phyloP scores from a whole-genome alignment of 345 rosid genomes.

The Murraya paniculata region DNA sequence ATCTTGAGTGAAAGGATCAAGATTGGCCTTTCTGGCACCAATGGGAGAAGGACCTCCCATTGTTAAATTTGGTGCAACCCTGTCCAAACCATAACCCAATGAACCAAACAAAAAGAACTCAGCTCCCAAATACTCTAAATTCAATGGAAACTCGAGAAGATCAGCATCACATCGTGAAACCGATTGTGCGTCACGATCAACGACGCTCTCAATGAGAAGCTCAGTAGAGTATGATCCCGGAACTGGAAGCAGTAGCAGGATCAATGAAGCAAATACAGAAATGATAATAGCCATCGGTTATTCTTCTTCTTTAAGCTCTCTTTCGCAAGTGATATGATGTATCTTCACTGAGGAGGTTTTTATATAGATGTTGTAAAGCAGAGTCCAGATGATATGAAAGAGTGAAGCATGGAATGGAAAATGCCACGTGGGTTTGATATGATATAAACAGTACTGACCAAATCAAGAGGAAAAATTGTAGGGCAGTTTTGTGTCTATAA shows the following conservation, averaged over 20 bases:
- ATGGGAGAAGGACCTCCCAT: slow-evolving; percentile 71
- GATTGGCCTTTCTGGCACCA: slow-evolving; percentile 62
- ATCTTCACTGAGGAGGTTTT: neutral
- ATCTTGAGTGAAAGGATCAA: slow-evolving; percentile 52
- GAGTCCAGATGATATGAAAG: neutral
- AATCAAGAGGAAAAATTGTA: no score
- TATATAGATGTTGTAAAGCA: neutral
- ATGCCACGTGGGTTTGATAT: neutral
- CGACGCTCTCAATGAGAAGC: neutral
- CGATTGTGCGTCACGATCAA: no score
- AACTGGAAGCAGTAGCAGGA: slow-evolving; percentile 22
- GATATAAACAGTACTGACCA: no score
- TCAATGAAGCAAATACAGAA: slow-evolving; percentile 17
- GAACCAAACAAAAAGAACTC: slow-evolving; percentile 82
- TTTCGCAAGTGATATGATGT: neutral
- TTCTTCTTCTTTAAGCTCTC: neutral
- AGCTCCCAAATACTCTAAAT: slow-evolving; percentile 86
- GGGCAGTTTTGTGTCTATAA: neutral
- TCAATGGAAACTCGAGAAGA: slow-evolving; percentile 75
- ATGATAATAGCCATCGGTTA: slow-evolving; percentile 7
- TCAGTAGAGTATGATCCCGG: slow-evolving; percentile 12
- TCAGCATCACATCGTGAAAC: slow-evolving; percentile 34
- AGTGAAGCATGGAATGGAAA: neutral
- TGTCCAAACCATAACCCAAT: slow-evolving; percentile 69
- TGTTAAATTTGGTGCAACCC: slow-evolving; percentile 53